A percentile compares a stretch with the other conserved stretches of the same genome.
phyloP scores from a whole-genome alignment of 192 early-diverging fungal genomes.

The Coemansia sp. region DNA sequence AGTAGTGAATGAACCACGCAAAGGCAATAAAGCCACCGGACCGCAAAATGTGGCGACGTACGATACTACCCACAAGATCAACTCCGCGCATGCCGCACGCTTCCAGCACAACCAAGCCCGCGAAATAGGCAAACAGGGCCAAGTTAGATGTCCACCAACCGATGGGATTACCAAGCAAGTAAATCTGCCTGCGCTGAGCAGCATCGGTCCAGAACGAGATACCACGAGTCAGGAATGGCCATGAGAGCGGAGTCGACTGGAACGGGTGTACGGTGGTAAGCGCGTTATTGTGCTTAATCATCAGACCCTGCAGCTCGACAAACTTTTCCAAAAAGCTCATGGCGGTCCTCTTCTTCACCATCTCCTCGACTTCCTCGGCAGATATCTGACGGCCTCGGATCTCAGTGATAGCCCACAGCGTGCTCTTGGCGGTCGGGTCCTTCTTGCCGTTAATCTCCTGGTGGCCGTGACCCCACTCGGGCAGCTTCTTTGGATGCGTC shows the following conservation, averaged over 20 bases:
- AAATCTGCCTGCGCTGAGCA: constrained; percentile 77
- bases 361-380: constrained; percentile 22
- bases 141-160: constrained; percentile 76
- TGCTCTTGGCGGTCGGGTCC: constrained; percentile 70
- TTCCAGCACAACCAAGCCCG: constrained; percentile 69
- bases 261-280: constrained; percentile 93
- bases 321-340: constrained; percentile 81
- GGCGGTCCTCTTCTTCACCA: constrained; percentile 17
- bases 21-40: constrained; percentile 65
- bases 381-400: constrained; percentile 71
- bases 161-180: constrained; percentile 86
- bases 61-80: constrained; percentile 56
- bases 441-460: constrained; percentile 99
- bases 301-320: constrained; percentile 82
- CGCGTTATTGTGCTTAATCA: constrained; percentile 89
- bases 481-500: constrained; percentile 73
- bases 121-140: constrained; percentile 55
- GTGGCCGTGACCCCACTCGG: constrained; percentile 88
- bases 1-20: constrained; percentile 70
- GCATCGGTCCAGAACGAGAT: constrained; percentile 94
- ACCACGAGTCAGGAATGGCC: constrained; percentile 87
- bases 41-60: constrained; percentile 44
- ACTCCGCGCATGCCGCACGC: constrained; percentile 75
- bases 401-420: constrained; percentile 79
- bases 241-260: constrained; percentile 78